Conservation (phyloP, 805 yeast species). For the Yamadazyma ubonensis region DNA sequence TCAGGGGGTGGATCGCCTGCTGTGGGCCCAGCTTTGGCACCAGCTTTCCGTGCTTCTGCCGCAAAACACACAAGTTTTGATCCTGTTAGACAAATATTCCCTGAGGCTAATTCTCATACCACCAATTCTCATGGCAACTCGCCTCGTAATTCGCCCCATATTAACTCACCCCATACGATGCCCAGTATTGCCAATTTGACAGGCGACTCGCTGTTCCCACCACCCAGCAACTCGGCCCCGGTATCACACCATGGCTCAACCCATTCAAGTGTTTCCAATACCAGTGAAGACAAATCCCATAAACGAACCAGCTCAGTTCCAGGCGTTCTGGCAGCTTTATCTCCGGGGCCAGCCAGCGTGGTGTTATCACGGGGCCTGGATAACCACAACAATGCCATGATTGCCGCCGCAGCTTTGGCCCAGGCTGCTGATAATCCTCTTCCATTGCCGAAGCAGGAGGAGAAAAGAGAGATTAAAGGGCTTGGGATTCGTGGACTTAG, state of each 20-base stretch:
- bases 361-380: constrained; percentile 38
- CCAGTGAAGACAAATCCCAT: constrained; percentile 12
- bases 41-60: constrained; percentile 1
- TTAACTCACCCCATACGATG: background rate
- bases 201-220: background rate
- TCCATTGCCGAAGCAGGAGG: constrained; percentile 41
- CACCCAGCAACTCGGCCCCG: constrained; percentile 9
- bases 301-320: constrained; percentile 26
- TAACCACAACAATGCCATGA: constrained; percentile 51
- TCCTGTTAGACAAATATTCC: background rate
- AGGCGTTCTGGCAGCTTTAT: constrained; percentile 12
- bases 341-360: constrained; percentile 51
- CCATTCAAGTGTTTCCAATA: constrained; percentile 6
- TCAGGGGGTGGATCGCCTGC: too few relatives aligned
- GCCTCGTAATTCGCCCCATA: background rate
- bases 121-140: background rate
- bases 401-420: constrained; percentile 82
- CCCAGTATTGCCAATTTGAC: constrained; percentile 1
- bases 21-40: too few relatives aligned
- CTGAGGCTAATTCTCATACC: too few relatives aligned
- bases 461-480: constrained; percentile 14
- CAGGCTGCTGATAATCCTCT: constrained; percentile 79
- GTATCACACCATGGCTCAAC: constrained; percentile 8
- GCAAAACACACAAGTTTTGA: background rate
- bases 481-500: too few relatives aligned